Evolutionary conservation across 1,139 yeast genomes (phyloP).

Genomic region (Candida sanyaensis): DNA sequence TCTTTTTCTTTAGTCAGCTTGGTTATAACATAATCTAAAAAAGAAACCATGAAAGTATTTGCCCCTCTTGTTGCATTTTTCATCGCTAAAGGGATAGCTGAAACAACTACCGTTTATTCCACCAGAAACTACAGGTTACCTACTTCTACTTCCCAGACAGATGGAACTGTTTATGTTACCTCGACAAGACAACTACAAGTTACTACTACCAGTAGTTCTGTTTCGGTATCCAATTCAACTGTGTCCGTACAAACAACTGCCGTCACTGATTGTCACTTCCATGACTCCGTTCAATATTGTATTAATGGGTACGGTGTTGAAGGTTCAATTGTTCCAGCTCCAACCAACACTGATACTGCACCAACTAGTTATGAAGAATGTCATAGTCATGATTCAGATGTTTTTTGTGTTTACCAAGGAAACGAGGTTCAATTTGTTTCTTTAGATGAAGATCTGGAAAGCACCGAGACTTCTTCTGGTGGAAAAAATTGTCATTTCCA

Average conservation of each 20-base stretch:
- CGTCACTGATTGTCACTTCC: constrained; percentile 31
- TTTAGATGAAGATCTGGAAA: constrained; percentile 11
- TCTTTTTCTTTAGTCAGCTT: neutral
- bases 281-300: constrained; percentile 26
- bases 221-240: neutral
- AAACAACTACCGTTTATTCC: constrained; percentile 4
- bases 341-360: constrained; percentile 19
- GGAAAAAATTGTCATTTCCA: constrained; percentile 35
- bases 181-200: constrained; percentile 2
- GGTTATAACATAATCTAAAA: no score
- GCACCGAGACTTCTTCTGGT: constrained; percentile 8
- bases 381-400: constrained; percentile 27
- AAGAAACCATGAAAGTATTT: neutral
- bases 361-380: constrained; percentile 29
- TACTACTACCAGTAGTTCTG: neutral
- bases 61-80: neutral
- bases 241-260: constrained; percentile 5
- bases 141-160: constrained; percentile 1
- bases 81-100: neutral
- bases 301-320: constrained; percentile 27
- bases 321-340: constrained; percentile 31
- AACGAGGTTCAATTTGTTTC: constrained; percentile 26
- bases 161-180: constrained; percentile 6
- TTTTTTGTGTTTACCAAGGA: constrained; percentile 23
- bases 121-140: constrained; percentile 4